Base-by-base conservation (phyloP, 495 filamentous ascomycete species). In the Sphaerosporella brunnea region DNA sequence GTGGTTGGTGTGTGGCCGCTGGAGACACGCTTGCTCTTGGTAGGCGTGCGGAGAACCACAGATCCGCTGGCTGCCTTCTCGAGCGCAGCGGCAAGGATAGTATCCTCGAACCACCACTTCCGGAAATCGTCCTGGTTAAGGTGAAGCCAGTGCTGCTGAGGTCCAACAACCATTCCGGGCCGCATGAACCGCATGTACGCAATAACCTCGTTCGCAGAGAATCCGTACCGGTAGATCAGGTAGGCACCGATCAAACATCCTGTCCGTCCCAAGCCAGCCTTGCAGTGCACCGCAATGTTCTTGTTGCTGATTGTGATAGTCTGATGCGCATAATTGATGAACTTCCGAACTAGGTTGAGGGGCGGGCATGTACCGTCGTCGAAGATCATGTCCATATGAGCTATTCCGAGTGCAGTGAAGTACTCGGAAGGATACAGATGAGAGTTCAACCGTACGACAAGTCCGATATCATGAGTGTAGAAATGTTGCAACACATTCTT, bases 121-220 rank as follows among this genome's bases (percentile, higher is more conserved):
- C 90, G 78, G 76, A 99, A 99, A 18, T 79, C 74, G 10, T 80
- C 80, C 66, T 99, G 90, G 68, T 99, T 94, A 47, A 96, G 77
- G 61, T 96, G 90, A 15, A 99, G 72, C 90, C 90, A 99, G 63
- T 99, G 90, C 64, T 99, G 90, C 58, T 99, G 90, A n/a, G 90
- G 90, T 0, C 90, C 90, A 25, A 99, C 90, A 1, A 99, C 90
- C 90, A 99, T 99, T 18, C 90, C 90, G 0, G 90, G 90, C 26
- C 90, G 78, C 90, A 96, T 99, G 66, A 99, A 99, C 50, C 90
- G 78, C 90, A 99, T 96, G 65, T 84, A 99, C 3, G 90, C 82
- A 64, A 99, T 99, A 54, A 95, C 74, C 64, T 99, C 90, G 61
- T 95, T 94, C 26, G 92, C 90, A 1, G 88, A 96, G 61, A 96